These are phyloP conservation scores for Xerocomellus intermedius DNA, from an alignment of 768 basidiomycete species.

Conservation along the genomic window DNA sequence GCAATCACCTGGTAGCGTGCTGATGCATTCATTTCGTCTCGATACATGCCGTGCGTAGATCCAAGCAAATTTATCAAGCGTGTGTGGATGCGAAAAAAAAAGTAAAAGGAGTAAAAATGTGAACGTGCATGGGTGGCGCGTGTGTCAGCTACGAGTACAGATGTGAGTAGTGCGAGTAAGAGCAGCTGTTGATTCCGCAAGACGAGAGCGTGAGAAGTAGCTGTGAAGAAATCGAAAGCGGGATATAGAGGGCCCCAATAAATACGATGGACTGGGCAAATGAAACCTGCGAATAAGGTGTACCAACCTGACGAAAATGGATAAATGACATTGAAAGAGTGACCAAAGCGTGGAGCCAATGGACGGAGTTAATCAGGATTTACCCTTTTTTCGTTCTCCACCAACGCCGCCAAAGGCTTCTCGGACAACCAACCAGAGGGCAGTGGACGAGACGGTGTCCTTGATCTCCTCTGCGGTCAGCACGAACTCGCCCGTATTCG, in stretches of 20 bases:
- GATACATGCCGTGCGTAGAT: constrained; percentile 22
- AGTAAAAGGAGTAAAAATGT: neutral
- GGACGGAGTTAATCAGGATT: constrained; percentile 41
- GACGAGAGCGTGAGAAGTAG: neutral
- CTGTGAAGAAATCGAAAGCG: constrained; percentile 9
- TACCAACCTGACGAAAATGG: constrained; percentile 12
- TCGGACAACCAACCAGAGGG: constrained; percentile 87
- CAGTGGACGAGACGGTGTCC: constrained; percentile 85
- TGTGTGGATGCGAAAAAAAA: neutral
- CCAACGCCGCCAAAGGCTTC: constrained; percentile 93
- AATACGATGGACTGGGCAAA: constrained; percentile 14
- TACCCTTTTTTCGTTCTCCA: constrained; percentile 72
- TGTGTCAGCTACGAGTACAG: constrained; percentile 23
- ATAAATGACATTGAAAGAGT: constrained; percentile 14
- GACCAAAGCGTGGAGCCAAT: neutral
- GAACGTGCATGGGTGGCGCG: constrained; percentile 9
- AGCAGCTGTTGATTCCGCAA: constrained; percentile 4
- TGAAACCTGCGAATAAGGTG: constrained; percentile 3
- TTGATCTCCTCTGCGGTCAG: constrained; percentile 92
- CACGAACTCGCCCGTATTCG: constrained; percentile 39
- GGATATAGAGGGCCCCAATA: constrained; percentile 13
- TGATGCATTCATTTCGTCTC: constrained; percentile 5
- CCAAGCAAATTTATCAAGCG: constrained; percentile 15
- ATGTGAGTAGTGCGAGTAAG: constrained; percentile 17
- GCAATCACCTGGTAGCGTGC: constrained; percentile 2